These are phyloP conservation scores for Nicotiana noctiflora DNA, from an alignment of 257 asterid species.

Conservation along the genomic window DNA sequence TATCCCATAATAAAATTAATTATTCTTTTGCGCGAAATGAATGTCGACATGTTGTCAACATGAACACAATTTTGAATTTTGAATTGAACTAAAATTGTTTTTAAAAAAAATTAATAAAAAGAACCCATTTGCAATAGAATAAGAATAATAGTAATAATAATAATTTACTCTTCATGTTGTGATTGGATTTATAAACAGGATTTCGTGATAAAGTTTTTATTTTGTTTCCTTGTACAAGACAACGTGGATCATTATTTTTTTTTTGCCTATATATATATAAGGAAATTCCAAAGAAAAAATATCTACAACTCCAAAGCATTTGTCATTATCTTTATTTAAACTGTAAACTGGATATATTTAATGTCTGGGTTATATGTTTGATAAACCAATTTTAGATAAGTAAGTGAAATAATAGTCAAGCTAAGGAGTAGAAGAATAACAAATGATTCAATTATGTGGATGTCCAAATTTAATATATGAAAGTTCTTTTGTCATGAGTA, in stretches of 20 bases:
- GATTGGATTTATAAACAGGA: background rate
- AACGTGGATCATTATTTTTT: too few relatives aligned
- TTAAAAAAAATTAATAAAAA: too few relatives aligned
- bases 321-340: background rate
- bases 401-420: background rate
- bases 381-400: background rate
- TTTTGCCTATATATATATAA: too few relatives aligned
- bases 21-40: background rate
- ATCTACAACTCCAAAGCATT: background rate
- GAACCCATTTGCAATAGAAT: too few relatives aligned
- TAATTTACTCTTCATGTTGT: too few relatives aligned
- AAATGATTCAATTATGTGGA: background rate
- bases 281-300: too few relatives aligned
- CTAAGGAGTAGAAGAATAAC: background rate
- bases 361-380: background rate
- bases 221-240: too few relatives aligned
- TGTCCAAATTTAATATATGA: background rate
- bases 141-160: too few relatives aligned
- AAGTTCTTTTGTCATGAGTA: background rate
- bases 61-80: too few relatives aligned
- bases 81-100: too few relatives aligned
- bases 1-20: background rate
- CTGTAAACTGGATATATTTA: background rate
- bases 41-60: background rate
- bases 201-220: too few relatives aligned